Evolutionary conservation across 2,329 filamentous ascomycete genomes (phyloP).

Genomic region (Pseudogymnoascus sp.): DNA sequence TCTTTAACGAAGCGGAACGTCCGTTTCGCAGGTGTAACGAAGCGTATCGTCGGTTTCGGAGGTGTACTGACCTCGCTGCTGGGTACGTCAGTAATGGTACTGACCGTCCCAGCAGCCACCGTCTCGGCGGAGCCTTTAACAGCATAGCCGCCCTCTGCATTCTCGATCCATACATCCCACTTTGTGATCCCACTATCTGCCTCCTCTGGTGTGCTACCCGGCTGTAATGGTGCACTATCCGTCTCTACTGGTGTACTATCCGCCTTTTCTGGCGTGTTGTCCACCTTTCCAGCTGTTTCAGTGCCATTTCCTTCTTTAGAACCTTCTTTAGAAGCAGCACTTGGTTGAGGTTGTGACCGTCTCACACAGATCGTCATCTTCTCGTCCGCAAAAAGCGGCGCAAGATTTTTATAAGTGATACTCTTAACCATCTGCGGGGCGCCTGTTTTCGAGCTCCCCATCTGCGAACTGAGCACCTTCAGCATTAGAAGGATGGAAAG

Average conservation of each 20-base stretch:
- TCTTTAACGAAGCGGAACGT: no score
- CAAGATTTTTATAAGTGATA: constrained; percentile 73
- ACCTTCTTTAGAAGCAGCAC: not conserved
- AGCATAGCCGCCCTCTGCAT: constrained; percentile 49
- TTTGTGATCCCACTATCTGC: constrained; percentile 19
- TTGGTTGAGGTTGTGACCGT: constrained; percentile 17
- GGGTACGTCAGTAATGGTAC: not conserved
- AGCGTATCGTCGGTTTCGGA: not conserved
- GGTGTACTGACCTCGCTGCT: not conserved
- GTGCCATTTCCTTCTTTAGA: no score
- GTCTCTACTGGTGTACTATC: constrained; percentile 31
- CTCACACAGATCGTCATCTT: constrained; percentile 61
- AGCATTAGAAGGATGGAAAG: constrained; percentile 71
- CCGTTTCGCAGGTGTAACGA: no score
- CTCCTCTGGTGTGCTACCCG: constrained; percentile 28
- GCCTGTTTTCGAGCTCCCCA: constrained; percentile 25
- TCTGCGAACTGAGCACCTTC: constrained; percentile 47
- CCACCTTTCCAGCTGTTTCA: constrained; percentile 28
- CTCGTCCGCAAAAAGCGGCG: constrained; percentile 70
- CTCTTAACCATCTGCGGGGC: constrained; percentile 34
- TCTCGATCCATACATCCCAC: constrained; percentile 60
- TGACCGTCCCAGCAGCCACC: not conserved
- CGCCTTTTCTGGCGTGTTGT: constrained; percentile 31
- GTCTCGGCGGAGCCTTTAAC: constrained; percentile 46
- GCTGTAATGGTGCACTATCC: constrained; percentile 32